A percentile compares a stretch with the other conserved stretches of the same genome.
Conservation (phyloP, 768 basidiomycete species). For the Kwoniella dendrophila region DNA sequence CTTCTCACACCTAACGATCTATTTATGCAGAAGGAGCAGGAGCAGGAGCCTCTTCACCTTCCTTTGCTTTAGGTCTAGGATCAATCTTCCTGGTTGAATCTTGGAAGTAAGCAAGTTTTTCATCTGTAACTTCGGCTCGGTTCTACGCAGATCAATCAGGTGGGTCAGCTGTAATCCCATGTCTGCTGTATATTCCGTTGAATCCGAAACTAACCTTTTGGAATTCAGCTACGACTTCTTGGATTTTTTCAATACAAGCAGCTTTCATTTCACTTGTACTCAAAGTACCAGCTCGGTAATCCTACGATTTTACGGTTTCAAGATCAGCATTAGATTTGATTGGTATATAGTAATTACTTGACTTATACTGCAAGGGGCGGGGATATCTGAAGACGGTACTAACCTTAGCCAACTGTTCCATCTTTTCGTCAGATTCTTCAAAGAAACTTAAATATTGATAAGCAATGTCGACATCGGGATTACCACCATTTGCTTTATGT, state of each 20-base stretch:
- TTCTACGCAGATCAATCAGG: constrained; percentile 61
- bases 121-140: constrained; percentile 77
- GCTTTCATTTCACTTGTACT: constrained; percentile 91
- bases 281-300: constrained; percentile 83
- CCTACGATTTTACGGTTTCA: constrained; percentile 60
- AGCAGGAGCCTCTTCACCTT: constrained; percentile 6
- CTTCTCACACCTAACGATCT: background rate
- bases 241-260: constrained; percentile 77
- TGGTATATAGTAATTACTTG: background rate
- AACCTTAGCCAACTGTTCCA: constrained; percentile 75
- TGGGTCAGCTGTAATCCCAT: background rate
- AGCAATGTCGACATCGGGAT: constrained; percentile 91
- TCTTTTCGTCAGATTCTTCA: constrained; percentile 88
- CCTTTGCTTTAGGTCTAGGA: constrained; percentile 29
- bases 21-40: background rate
- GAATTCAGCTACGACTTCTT: constrained; percentile 80
- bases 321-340: background rate
- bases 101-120: constrained; percentile 75
- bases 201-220: constrained; percentile 65
- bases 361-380: too few relatives aligned
- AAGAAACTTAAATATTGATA: constrained; percentile 97
- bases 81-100: constrained; percentile 75
- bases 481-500: constrained; percentile 80
- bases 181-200: background rate
- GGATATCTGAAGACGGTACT: too few relatives aligned